Evolutionary conservation across 2,329 filamentous ascomycete genomes (phyloP).

Genomic region (Epichloe hybrida): DNA sequence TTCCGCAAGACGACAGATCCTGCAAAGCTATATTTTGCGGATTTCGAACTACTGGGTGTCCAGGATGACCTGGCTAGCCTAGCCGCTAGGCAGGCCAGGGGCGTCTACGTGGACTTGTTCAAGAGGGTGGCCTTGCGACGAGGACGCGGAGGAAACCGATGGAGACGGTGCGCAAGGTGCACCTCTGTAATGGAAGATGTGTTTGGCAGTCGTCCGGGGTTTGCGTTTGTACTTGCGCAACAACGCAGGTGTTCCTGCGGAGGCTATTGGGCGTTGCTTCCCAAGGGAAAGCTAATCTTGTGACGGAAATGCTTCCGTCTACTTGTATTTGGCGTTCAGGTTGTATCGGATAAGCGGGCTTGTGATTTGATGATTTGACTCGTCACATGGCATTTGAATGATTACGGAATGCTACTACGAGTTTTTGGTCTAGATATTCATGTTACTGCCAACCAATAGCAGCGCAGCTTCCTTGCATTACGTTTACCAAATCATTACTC

Average conservation of each 20-base stretch:
- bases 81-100: slow-evolving; percentile 21
- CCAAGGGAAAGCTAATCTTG: slow-evolving; percentile 15
- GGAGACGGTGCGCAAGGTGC: slow-evolving; percentile 39
- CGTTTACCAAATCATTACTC: too few species aligned
- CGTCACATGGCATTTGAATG: too few species aligned
- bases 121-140: slow-evolving; percentile 39
- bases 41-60: slow-evolving; percentile 57
- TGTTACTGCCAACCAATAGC: too few species aligned
- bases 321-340: background rate
- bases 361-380: too few species aligned
- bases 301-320: slow-evolving; percentile 1
- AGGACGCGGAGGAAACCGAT: slow-evolving; percentile 13
- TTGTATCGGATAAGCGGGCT: background rate
- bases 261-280: slow-evolving; percentile 36
- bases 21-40: slow-evolving; percentile 56
- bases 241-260: slow-evolving; percentile 42
- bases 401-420: too few species aligned
- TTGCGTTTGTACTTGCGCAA: slow-evolving; percentile 39
- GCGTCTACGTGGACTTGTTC: slow-evolving; percentile 40
- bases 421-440: too few species aligned
- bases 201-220: slow-evolving; percentile 31
- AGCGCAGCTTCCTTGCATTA: too few species aligned
- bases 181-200: slow-evolving; percentile 53
- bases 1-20: slow-evolving; percentile 49
- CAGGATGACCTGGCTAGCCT: slow-evolving; percentile 41